Percentiles rank a stretch among this genome's conserved stretches.
phyloP scores from a whole-genome alignment of 2,329 filamentous ascomycete species.

The Colletotrichum orbiculare region DNA sequence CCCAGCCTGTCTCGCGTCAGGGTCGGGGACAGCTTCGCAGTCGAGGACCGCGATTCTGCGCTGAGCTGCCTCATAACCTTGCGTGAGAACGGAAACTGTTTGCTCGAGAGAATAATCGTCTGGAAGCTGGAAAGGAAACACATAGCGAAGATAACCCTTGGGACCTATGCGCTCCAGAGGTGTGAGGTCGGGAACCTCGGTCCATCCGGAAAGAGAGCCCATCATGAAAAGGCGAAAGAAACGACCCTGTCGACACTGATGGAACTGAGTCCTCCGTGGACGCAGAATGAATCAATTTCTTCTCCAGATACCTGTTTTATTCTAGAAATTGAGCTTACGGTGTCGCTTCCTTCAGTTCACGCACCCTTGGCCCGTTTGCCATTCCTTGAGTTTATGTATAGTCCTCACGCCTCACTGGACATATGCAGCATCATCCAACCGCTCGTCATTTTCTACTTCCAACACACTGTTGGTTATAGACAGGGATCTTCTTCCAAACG shows the following conservation, averaged over 20 bases:
- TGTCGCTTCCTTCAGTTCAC: too few species aligned
- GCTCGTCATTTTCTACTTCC: too few species aligned
- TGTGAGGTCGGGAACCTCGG: constrained; percentile 40
- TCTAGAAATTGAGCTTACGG: too few species aligned
- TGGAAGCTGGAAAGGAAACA: constrained; percentile 48
- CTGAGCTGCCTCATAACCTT: constrained; percentile 45
- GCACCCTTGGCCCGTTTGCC: too few species aligned
- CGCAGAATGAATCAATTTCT: too few species aligned
- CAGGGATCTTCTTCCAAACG: too few species aligned
- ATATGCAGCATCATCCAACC: too few species aligned
- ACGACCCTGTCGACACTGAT: fast-evolving
- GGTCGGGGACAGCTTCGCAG: constrained; percentile 45
- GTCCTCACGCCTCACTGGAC: too few species aligned
- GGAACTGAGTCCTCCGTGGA: too few species aligned
- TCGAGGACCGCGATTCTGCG: constrained; percentile 41
- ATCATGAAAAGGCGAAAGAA: not conserved
- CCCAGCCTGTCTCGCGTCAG: constrained; percentile 13
- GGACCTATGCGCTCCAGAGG: constrained; percentile 46
- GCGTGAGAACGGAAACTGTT: constrained; percentile 41
- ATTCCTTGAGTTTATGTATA: too few species aligned
- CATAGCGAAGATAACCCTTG: constrained; percentile 40
- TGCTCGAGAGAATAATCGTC: constrained; percentile 45
- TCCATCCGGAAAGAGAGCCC: constrained; percentile 18
- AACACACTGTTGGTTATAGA: too few species aligned
- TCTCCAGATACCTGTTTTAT: too few species aligned